phyloP scores from a whole-genome alignment of 495 filamentous ascomycete genomes.

The Hypoxylon crocopeplum region DNA sequence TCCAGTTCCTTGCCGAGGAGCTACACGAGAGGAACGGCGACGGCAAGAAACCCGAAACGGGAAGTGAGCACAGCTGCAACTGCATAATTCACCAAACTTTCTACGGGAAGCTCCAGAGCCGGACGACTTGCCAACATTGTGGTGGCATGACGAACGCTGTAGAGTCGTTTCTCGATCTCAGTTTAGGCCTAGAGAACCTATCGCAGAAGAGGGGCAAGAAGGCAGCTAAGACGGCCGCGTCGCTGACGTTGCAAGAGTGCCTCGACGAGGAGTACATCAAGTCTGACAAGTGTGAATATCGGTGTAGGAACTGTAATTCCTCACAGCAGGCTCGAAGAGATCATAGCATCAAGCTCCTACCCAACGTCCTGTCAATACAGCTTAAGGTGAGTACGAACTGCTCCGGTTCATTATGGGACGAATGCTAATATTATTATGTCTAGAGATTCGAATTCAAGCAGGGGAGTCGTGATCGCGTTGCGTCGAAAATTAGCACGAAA shows the following conservation, averaged over 20 bases:
- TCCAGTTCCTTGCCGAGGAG: conserved; percentile 88
- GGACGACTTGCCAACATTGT: conserved; percentile 85
- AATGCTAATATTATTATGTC: neutral
- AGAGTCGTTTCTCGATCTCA: conserved; percentile 87
- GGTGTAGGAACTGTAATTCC: conserved; percentile 76
- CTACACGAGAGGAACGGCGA: conserved; percentile 75
- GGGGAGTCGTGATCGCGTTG: conserved; percentile 62
- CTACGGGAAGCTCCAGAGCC: conserved; percentile 85
- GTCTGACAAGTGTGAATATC: conserved; percentile 77
- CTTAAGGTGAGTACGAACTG: conserved; percentile 71
- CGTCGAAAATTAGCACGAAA: conserved; percentile 79
- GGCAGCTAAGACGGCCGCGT: conserved; percentile 43
- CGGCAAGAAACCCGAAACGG: conserved; percentile 58
- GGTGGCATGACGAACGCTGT: conserved; percentile 75
- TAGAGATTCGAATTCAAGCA: conserved; percentile 82
- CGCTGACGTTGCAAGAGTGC: conserved; percentile 73
- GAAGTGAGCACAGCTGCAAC: conserved; percentile 69
- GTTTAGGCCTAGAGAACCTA: conserved; percentile 74
- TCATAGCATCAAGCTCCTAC: conserved; percentile 77
- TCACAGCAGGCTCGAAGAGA: conserved; percentile 79
- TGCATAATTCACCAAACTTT: conserved; percentile 92
- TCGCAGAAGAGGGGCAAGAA: conserved; percentile 59
- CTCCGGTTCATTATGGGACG: neutral
- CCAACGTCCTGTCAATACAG: conserved; percentile 88
- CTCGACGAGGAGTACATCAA: conserved; percentile 83